Evolutionary conservation across 257 asterid genomes (phyloP), one percentile per base, ranked within the genome.

Genomic region (Ballota nigra): DNA sequence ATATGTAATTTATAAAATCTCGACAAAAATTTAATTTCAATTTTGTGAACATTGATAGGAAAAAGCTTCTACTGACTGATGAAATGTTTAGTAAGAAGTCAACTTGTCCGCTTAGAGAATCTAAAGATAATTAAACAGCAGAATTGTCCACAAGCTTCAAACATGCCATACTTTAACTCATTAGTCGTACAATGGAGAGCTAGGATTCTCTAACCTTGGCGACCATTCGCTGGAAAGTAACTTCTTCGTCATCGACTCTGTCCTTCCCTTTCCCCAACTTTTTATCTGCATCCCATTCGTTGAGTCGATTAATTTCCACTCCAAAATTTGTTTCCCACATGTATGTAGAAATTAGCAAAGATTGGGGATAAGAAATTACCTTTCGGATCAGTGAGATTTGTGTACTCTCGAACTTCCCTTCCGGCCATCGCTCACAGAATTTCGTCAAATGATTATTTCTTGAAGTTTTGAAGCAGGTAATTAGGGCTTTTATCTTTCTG

Each of bases 141-240:
- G 20, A 40, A n/a, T 65, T 53, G 18, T 24, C 66, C 68, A 33
- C 59, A 38, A 65, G 24, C 60, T 65, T 57, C 31, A 22, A 20
- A n/a, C 31, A 36, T 6, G n/a, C 26, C 23, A 41, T 11, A 19
- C 36, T 34, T 55, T 19, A 36, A 55, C 36, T n/a, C n/a, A n/a
- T 53, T 16, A 49, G 40, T 9, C 23, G 13, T 16, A 5, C 13
- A 52, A 62, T 38, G 76, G 85, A 73, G 84, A 83, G 83, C 75
- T 83, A 76, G 84, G 82, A 81, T 79, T 85, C 85, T 81, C 90
- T 89, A 91, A 94, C 97, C 98, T 94, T 94, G 82, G 97, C 83
- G 57, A 94, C 99, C 97, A 91, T 94, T 62, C 97, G 97, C 80
- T 89, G 99, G 81, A 94, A 94, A 64, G 99, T 92, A 61, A 89